These are phyloP conservation scores for Lasiosphaeria ovina DNA, from an alignment of 495 filamentous ascomycete species.

Conservation along the genomic window DNA sequence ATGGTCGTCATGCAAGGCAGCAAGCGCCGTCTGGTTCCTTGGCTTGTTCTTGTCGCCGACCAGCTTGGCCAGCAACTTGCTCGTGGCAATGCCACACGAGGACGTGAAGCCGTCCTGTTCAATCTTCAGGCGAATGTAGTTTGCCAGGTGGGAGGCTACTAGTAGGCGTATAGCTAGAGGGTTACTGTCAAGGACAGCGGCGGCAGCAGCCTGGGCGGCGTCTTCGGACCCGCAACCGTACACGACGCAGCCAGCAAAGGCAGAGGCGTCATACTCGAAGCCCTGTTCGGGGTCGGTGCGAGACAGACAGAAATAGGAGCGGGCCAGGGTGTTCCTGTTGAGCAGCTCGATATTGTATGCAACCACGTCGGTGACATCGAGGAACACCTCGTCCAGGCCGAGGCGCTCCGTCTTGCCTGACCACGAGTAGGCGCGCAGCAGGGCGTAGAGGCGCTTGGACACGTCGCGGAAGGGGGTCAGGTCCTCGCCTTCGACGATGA, in stretches of 20 bases:
- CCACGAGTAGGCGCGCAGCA: constrained; percentile 70
- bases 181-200: constrained; percentile 13
- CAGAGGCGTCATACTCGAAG: constrained; percentile 72
- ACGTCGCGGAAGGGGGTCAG: constrained; percentile 80
- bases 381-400: constrained; percentile 78
- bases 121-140: constrained; percentile 65
- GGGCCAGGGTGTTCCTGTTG: constrained; percentile 59
- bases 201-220: neutral
- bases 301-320: constrained; percentile 81
- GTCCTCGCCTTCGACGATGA: constrained; percentile 85
- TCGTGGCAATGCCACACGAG: constrained; percentile 84
- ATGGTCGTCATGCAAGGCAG: constrained; percentile 57
- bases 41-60: constrained; percentile 85
- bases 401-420: constrained; percentile 70
- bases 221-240: neutral
- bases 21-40: constrained; percentile 76
- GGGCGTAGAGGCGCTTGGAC: constrained; percentile 73
- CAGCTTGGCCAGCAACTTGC: constrained; percentile 80
- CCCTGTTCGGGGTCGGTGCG: constrained; percentile 71
- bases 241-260: constrained; percentile 38
- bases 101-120: constrained; percentile 81
- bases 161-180: constrained; percentile 54
- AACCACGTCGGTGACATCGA: constrained; percentile 82
- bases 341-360: constrained; percentile 71
- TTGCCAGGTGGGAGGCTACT: constrained; percentile 72